Percentiles rank a stretch among this genome's conserved stretches.
These are phyloP conservation scores for Verticillium longisporum DNA, from an alignment of 2,329 filamentous ascomycete genomes.

Conservation along the genomic window DNA sequence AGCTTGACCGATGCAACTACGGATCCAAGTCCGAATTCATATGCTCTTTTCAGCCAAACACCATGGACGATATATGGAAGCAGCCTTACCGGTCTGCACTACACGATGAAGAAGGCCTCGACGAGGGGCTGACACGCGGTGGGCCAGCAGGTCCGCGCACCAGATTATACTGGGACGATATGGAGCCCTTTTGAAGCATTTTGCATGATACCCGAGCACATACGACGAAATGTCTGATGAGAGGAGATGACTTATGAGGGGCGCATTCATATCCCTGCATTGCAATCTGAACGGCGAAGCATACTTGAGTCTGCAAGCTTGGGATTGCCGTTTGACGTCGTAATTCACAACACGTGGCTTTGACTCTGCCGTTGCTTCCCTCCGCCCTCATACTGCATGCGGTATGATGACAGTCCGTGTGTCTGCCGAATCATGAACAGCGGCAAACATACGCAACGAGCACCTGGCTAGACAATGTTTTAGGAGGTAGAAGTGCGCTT, in stretches of 20 bases:
- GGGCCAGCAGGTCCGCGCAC: not conserved
- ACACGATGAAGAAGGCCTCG: not conserved
- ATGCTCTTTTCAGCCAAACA: not conserved
- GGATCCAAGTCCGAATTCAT: not conserved
- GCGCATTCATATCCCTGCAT: not conserved
- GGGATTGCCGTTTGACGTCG: not conserved
- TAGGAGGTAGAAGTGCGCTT: too few species aligned
- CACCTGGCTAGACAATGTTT: too few species aligned
- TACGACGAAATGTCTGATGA: not conserved
- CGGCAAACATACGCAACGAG: too few species aligned
- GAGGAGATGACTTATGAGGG: not conserved
- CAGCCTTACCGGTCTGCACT: not conserved
- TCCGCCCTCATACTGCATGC: not conserved
- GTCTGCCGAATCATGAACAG: too few species aligned
- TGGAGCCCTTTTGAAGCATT: slow-evolving; percentile 15
- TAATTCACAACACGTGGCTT: not conserved
- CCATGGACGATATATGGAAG: not conserved
- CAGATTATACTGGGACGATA: slow-evolving; percentile 9
- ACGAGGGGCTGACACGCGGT: not conserved
- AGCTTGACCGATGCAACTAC: slow-evolving; percentile 45
- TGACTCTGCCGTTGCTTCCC: not conserved
- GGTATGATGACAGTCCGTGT: too few species aligned
- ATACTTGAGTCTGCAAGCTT: not conserved
- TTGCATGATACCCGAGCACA: slow-evolving; percentile 6
- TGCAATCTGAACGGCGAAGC: not conserved